phyloP scores from a whole-genome alignment of 2,329 filamentous ascomycete species.

The Tolypocladium cylindrosporum region DNA sequence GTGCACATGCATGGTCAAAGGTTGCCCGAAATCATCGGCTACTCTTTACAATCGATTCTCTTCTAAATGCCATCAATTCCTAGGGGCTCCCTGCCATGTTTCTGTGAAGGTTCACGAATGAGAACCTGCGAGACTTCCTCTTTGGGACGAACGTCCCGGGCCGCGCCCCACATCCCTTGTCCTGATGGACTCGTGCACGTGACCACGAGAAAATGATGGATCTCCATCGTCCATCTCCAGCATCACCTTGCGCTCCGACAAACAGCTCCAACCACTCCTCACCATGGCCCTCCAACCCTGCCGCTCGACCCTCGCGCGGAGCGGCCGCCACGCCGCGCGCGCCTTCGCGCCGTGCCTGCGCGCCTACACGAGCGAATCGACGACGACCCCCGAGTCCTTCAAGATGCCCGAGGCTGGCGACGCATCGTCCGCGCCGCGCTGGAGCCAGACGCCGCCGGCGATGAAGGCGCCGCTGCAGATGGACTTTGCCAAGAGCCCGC shows the following conservation, averaged over 20 bases:
- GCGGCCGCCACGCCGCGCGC: constrained; percentile 13
- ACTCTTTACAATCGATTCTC: no score
- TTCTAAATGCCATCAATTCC: no score
- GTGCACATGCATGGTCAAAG: background rate
- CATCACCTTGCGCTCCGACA: background rate
- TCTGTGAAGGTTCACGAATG: background rate
- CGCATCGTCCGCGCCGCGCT: constrained; percentile 41
- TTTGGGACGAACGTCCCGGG: background rate
- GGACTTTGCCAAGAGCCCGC: constrained; percentile 44
- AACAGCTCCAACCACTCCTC: constrained; percentile 2
- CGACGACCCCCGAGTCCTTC: constrained; percentile 16
- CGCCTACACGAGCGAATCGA: constrained; percentile 17
- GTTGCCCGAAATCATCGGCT: no score
- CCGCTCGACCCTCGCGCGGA: constrained; percentile 17
- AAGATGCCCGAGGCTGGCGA: constrained; percentile 7
- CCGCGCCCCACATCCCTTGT: background rate
- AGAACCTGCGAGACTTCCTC: background rate
- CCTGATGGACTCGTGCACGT: background rate
- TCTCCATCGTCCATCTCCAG: background rate
- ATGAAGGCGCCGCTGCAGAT: constrained; percentile 63
- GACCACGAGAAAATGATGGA: background rate
- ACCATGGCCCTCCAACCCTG: constrained; percentile 24
- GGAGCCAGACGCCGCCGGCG: constrained; percentile 57
- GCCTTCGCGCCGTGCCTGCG: constrained; percentile 13
- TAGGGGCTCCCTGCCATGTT: no score